Percentiles rank a stretch among this genome's conserved stretches.
Conservation (phyloP, 106 monocot species). For the Acorus calamus region DNA sequence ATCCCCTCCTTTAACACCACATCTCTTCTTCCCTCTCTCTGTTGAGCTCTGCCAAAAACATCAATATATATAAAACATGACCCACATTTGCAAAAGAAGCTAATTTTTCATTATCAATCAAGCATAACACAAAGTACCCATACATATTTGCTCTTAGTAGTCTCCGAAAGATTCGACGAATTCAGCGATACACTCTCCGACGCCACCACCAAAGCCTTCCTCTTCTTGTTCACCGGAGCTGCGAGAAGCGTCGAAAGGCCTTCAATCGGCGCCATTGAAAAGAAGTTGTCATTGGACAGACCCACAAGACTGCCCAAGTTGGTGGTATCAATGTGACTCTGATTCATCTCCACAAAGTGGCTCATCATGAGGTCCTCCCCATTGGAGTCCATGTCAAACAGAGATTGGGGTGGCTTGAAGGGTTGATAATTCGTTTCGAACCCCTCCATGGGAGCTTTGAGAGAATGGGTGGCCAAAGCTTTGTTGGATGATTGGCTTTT, state of each 20-base stretch:
- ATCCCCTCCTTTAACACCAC: constrained; percentile 13
- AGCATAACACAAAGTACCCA: not conserved
- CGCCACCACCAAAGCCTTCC: not conserved
- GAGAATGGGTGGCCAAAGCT: not conserved
- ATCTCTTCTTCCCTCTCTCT: constrained; percentile 12
- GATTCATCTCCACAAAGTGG: constrained; percentile 21
- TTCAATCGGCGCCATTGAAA: constrained; percentile 3
- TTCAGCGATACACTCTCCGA: not conserved
- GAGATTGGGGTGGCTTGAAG: constrained; percentile 6
- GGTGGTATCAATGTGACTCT: constrained; percentile 10
- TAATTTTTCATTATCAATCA: not conserved
- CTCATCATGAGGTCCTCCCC: too few relatives aligned
- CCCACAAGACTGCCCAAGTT: constrained; percentile 3
- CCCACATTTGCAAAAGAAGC: not conserved
- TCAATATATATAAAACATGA: not conserved
- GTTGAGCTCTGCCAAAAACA: constrained; percentile 7
- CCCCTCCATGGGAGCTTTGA: constrained; percentile 16
- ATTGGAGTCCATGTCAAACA: too few relatives aligned
- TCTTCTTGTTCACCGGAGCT: not conserved
- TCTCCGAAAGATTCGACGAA: constrained; percentile 6
- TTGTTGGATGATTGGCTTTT: not conserved
- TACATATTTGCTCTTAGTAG: constrained; percentile 16
- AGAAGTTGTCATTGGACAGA: constrained; percentile 12
- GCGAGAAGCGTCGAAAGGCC: constrained; percentile 5
- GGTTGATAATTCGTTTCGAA: constrained; percentile 8